Base-by-base conservation (phyloP, 768 basidiomycete genomes). In the Termitomyces titanicus region DNA sequence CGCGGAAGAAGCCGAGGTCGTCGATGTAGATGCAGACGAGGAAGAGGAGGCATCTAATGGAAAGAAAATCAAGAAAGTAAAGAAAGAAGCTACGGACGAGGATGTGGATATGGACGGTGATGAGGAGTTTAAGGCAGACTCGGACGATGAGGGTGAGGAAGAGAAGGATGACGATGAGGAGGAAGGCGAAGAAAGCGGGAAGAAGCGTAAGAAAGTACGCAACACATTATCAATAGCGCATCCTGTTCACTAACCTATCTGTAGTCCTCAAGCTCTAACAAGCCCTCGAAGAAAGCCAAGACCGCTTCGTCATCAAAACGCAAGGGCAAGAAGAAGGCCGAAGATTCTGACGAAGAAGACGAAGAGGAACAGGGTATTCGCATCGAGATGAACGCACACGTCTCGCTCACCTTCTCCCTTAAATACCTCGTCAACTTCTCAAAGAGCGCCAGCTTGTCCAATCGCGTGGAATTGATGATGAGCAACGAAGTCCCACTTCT, bases 351-450 rank as follows among this genome's bases (percentile, higher is more conserved):
- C 0, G 80, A 79, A 8, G 84, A 84, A 18, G 79, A 81, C 2
- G 81, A 82, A 4, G 75, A 76, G 13, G 67, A 67, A 0, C 72
- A 74, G 12, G 82, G 78, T 44, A 87, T 96, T 46, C 69, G 74
- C 58, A 89, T 97, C 66, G 84, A 90, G 71, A 89, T 97, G 81
- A 92, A 93, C 66, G 86, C 89, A 68, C 85, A 91, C 59, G 96
- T 99, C 58, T 82, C 85, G 40, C 78, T 98, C 47, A 98, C 94
- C 1, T 98, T 98, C 78, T 94, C 92, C 31, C 77, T 98, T 63
- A 98, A 98, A 72, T 99, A 98, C 72, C 86, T 98, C 27, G 87
- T 91, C 70, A 98, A 97, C 75, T 98, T 99, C 66, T 84, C 93
- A 50, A 98, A 97, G 80, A 92, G 89, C 59, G 75, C 89, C 1